Evolutionary conservation across 2,329 filamentous ascomycete species (phyloP), one percentile per base, ranked within the genome.

Genomic region (Lachnellula arida): DNA sequence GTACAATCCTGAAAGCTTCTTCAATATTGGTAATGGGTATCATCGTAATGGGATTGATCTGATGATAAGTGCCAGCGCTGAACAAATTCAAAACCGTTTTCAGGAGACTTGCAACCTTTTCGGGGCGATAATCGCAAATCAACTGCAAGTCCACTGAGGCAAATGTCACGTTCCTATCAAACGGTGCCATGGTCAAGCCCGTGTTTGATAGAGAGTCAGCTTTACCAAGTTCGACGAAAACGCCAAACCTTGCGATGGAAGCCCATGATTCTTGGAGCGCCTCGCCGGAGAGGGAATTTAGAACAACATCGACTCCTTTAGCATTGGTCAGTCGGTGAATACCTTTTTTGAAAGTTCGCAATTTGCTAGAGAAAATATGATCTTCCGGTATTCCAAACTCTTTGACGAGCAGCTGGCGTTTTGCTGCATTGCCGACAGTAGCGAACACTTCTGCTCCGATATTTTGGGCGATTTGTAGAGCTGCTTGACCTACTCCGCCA

Each of bases 211-310:
- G 17, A 15, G 25, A 17, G 28, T 54, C 53, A 5, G 35, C 63
- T 35, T 68, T 68, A 1, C 69, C 68, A 46, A 73, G 66, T 54
- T 74, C 72, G 2, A 74, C 49, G 54, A 74, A 72, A 6, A 65
- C 57, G 1, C 72, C 72, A 46, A 67, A 66, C 0, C 59, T 58
- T 6, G 70, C 68, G 17, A 72, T 65, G 47, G 74, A 77, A 5
- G 68, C 56, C 74, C 73, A 78, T 0, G 72, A 74, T 0, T 72
- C 68, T 32, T 74, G 73, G 1, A 78, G 65, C 50, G 51, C 65
- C 60, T 49, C 53, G 2, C 51, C 51, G 2, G 34, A 39, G 4
- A 53, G 44, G 4, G 51, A 47, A 23, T 48, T 53, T 5, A 53
- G 44, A 40, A 53, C 51, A 5, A 53, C 51, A 42, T 53, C 44